These are phyloP conservation scores for Corymbia calophylla DNA, from an alignment of 441 rosid genomes.

Conservation along the genomic window DNA sequence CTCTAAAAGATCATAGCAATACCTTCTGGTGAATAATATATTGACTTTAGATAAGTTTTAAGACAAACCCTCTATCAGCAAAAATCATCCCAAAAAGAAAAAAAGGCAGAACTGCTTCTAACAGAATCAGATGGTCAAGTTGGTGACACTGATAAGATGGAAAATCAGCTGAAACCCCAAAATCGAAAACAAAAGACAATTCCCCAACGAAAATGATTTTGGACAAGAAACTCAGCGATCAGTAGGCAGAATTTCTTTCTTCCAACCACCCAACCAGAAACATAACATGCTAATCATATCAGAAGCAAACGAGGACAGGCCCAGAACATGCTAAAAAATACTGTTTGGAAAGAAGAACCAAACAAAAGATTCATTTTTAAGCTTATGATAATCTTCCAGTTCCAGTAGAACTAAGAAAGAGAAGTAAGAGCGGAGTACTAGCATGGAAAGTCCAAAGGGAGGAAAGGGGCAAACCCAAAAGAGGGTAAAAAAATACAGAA, in stretches of 20 bases:
- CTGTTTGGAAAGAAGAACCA: not conserved
- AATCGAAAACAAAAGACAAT: not conserved
- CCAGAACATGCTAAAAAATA: not conserved
- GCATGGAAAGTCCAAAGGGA: conserved; percentile 4
- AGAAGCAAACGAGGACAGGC: not conserved
- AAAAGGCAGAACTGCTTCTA: not conserved
- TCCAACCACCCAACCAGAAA: not conserved
- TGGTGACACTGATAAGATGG: not conserved
- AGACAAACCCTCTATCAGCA: not conserved
- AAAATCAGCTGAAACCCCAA: not conserved
- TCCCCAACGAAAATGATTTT: not conserved
- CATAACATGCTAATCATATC: not conserved
- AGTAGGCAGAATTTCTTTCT: not conserved
- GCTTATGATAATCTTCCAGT: not conserved
- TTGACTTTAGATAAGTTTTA: not conserved
- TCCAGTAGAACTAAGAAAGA: not conserved
- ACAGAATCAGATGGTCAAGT: not conserved
- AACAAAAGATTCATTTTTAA: not conserved
- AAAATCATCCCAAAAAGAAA: not conserved
- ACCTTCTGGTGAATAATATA: not conserved
- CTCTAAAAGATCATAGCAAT: not conserved
- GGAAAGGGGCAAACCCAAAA: not conserved
- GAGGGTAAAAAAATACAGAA: not conserved
- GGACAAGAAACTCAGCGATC: not conserved
- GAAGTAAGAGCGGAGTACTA: not conserved